Conservation (phyloP, 1,284 basidiomycete genomes). For the Ceraceosorus guamensis region DNA sequence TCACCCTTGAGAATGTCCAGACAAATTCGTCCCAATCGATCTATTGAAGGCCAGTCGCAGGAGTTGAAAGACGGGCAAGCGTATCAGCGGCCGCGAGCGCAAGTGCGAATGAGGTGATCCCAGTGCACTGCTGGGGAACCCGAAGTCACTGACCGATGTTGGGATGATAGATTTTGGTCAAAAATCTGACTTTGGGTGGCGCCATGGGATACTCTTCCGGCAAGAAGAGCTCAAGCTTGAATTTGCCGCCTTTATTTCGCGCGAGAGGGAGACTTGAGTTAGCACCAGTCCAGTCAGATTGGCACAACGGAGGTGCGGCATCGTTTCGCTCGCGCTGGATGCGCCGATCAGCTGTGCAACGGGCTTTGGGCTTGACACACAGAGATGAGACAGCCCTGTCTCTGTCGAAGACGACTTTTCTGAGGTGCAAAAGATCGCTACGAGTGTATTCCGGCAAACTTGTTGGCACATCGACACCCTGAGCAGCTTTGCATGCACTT, state of each 20-base stretch:
- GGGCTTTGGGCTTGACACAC: conserved; percentile 5
- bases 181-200: conserved; percentile 94
- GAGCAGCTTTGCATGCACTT: neutral
- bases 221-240: conserved; percentile 91
- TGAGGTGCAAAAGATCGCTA: too few relatives aligned
- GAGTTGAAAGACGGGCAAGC: conserved; percentile 1
- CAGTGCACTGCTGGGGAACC: neutral
- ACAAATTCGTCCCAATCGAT: conserved; percentile 96
- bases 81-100: too few relatives aligned
- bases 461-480: too few relatives aligned
- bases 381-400: neutral
- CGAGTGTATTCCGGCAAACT: too few relatives aligned
- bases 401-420: too few relatives aligned
- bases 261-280: neutral
- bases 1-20: conserved; percentile 90
- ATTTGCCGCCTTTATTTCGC: conserved; percentile 65
- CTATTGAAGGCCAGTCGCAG: conserved; percentile 52
- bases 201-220: conserved; percentile 99
- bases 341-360: conserved; percentile 16
- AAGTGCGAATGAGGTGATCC: neutral
- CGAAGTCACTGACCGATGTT: conserved; percentile 72
- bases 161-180: conserved; percentile 99
- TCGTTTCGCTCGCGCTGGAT: too few relatives aligned
- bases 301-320: neutral
- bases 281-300: neutral